Conservation (phyloP, 192 early-diverging fungal genomes). For the Backusella australiensis region DNA sequence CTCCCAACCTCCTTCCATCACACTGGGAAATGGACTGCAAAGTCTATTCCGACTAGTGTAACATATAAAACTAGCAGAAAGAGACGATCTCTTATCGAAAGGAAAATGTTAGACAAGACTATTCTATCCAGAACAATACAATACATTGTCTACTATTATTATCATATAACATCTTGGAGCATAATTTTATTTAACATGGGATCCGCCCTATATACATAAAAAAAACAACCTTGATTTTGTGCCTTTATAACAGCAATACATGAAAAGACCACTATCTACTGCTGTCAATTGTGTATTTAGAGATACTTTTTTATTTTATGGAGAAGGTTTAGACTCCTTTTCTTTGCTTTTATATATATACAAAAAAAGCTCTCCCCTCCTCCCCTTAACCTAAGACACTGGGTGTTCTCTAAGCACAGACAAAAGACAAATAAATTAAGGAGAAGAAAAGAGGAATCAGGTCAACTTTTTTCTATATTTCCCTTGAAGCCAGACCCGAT, state of each 20-base stretch:
- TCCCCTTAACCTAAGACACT: neutral
- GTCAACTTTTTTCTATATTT: constrained; percentile 76
- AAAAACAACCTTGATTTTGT: neutral
- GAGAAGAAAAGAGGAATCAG: neutral
- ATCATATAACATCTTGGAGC: too few species aligned
- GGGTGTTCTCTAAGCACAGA: neutral
- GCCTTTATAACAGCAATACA: neutral
- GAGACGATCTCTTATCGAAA: neutral
- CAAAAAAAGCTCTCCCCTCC: neutral
- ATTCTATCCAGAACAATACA: neutral
- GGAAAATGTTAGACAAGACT: neutral
- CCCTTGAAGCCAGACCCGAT: constrained; percentile 94
- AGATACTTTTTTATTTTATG: neutral
- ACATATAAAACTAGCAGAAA: neutral
- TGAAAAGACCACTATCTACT: neutral
- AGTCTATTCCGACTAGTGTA: neutral
- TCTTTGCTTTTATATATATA: neutral
- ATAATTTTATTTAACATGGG: too few species aligned
- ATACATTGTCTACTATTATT: neutral
- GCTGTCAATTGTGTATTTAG: constrained; percentile 8
- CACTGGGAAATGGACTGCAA: neutral
- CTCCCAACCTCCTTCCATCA: neutral
- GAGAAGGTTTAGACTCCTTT: neutral
- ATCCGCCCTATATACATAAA: neutral
- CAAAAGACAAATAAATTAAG: constrained; percentile 13